These are phyloP conservation scores for Hypomontagnella monticulosa DNA, from an alignment of 495 filamentous ascomycete genomes.

Conservation along the genomic window DNA sequence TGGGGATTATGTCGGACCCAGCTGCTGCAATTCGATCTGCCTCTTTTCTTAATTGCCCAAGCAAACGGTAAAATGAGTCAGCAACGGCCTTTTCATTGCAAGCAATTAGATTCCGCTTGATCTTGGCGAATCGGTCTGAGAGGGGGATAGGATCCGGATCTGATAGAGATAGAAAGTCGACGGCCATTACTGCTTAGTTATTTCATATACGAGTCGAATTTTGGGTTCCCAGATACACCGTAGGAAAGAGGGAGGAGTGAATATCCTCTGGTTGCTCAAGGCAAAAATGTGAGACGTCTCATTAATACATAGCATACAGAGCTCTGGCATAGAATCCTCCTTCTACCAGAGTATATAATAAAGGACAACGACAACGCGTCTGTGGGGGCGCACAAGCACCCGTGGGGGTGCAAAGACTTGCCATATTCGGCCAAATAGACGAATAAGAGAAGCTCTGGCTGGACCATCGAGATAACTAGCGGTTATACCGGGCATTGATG, in stretches of 20 bases:
- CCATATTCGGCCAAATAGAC: slow-evolving; percentile 13
- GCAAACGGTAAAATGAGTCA: slow-evolving; percentile 73
- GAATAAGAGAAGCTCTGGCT: slow-evolving; percentile 12
- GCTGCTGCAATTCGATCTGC: slow-evolving; percentile 55
- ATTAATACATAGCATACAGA: slow-evolving; percentile 10
- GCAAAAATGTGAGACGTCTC: background rate
- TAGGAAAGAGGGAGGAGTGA: background rate
- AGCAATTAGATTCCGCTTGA: slow-evolving; percentile 71
- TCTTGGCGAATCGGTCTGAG: slow-evolving; percentile 71
- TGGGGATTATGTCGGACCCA: slow-evolving; percentile 63
- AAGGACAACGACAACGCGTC: slow-evolving; percentile 9
- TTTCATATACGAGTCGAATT: background rate
- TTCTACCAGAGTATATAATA: slow-evolving; percentile 20
- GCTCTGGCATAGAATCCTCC: slow-evolving; percentile 8
- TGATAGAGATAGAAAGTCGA: slow-evolving; percentile 32
- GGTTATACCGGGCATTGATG: slow-evolving; percentile 22
- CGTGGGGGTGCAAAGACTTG: slow-evolving; percentile 25
- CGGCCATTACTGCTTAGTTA: slow-evolving; percentile 31
- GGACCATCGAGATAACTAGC: slow-evolving; percentile 8
- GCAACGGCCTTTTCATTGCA: slow-evolving; percentile 69
- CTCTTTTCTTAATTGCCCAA: slow-evolving; percentile 64
- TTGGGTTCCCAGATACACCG: background rate
- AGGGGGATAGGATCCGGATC: slow-evolving; percentile 62
- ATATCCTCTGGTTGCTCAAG: background rate
- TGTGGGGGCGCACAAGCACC: slow-evolving; percentile 21